Conservation (phyloP, 345 rosid species). For the Aquilaria sinensis region DNA sequence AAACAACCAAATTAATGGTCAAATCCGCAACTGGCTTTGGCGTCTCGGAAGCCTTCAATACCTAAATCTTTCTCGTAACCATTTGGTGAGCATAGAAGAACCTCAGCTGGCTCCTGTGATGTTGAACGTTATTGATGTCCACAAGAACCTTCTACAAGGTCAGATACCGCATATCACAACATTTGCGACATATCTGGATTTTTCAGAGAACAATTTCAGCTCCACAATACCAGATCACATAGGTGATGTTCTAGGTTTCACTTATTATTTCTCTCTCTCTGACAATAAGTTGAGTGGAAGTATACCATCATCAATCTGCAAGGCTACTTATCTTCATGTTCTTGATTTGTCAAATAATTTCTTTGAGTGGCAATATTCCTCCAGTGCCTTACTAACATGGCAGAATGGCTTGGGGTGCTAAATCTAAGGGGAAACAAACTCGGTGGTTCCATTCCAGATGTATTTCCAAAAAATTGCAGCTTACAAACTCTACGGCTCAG, state of each 20-base stretch:
- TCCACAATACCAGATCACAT: constrained; percentile 16
- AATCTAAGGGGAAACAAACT: constrained; percentile 9
- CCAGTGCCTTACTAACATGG: constrained; percentile 10
- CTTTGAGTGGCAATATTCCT: constrained; percentile 28
- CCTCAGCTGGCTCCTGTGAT: neutral
- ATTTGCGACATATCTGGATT: constrained; percentile 16
- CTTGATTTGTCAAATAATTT: constrained; percentile 40
- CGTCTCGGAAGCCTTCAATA: neutral
- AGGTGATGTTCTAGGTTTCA: neutral
- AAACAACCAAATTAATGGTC: constrained; percentile 26
- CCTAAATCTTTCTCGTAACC: constrained; percentile 18
- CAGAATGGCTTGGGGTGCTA: neutral
- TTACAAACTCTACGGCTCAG: constrained; percentile 33
- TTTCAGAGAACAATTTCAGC: constrained; percentile 22
- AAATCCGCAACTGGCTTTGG: constrained; percentile 44
- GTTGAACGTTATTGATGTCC: constrained; percentile 22
- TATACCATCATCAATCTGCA: constrained; percentile 35
- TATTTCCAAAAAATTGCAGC: constrained; percentile 8
- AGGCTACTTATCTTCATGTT: neutral
- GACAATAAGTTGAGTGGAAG: constrained; percentile 21
- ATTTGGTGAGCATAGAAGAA: constrained; percentile 5
- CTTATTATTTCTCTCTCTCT: constrained; percentile 21
- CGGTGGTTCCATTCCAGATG: constrained; percentile 4
- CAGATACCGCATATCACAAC: constrained; percentile 12
- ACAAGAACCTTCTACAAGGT: constrained; percentile 24